A percentile compares a stretch with the other conserved stretches of the same genome.
phyloP scores from a whole-genome alignment of 1,139 yeast genomes.

The Sugiyamaella novakii region DNA sequence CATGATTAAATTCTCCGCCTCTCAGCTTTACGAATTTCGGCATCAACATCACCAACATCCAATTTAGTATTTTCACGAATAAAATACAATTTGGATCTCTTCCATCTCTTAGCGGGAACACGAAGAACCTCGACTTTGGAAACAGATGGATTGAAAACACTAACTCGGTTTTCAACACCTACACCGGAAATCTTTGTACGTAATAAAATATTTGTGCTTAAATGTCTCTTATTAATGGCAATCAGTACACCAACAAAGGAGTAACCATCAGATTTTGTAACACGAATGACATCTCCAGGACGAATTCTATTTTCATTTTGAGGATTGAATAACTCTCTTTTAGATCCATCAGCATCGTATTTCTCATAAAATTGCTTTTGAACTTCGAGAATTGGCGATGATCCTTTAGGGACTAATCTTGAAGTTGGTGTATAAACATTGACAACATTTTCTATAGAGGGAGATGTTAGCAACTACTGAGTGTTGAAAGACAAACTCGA shows the following conservation, averaged over 20 bases:
- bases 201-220: slow-evolving; percentile 70
- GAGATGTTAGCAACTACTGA: neutral
- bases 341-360: slow-evolving; percentile 74
- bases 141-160: slow-evolving; percentile 75
- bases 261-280: slow-evolving; percentile 68
- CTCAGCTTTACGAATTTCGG: slow-evolving; percentile 37
- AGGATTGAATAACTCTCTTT: slow-evolving; percentile 61
- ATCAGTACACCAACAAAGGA: slow-evolving; percentile 75
- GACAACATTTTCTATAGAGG: slow-evolving; percentile 34
- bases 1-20: slow-evolving; percentile 28
- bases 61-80: slow-evolving; percentile 73
- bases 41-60: slow-evolving; percentile 80
- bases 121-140: slow-evolving; percentile 72
- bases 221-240: slow-evolving; percentile 68
- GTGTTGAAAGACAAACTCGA: neutral
- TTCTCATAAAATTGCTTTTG: slow-evolving; percentile 54
- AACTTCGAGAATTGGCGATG: slow-evolving; percentile 51
- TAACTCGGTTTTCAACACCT: slow-evolving; percentile 80
- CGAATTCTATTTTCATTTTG: slow-evolving; percentile 56
- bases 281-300: slow-evolving; percentile 81
- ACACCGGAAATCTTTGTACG: slow-evolving; percentile 78
- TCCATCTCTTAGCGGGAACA: slow-evolving; percentile 69
- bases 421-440: slow-evolving; percentile 41
- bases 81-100: slow-evolving; percentile 81
- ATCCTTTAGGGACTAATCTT: slow-evolving; percentile 47